Percentiles rank a stretch among this genome's conserved stretches.
These are phyloP conservation scores for Capsicum pubescens DNA, from an alignment of 257 asterid genomes.

Conservation along the genomic window DNA sequence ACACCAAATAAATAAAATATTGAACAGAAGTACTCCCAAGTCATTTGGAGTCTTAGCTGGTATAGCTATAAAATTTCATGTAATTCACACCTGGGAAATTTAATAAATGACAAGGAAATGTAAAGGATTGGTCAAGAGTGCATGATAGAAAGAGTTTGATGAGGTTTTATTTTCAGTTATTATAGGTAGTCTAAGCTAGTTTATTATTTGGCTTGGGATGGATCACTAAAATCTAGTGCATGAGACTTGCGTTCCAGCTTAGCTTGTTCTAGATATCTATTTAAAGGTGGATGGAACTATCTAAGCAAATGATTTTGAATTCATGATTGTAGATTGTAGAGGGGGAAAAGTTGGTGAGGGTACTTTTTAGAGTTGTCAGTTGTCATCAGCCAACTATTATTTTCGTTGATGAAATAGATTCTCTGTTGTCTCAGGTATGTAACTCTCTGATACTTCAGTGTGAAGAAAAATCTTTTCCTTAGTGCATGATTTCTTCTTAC, in stretches of 20 bases:
- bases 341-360: conserved; percentile 99
- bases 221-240: conserved; percentile 22
- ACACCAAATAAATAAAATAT: not conserved
- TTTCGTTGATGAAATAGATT: conserved; percentile 96
- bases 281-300: conserved; percentile 19
- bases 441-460: not conserved
- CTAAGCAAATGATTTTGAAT: conserved; percentile 24
- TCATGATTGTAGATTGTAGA: conserved; percentile 82
- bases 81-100: conserved; percentile 12
- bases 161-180: not conserved
- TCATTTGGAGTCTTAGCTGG: not conserved
- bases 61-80: conserved; percentile 6
- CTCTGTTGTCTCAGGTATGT: conserved; percentile 91
- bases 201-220: conserved; percentile 25
- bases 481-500: not conserved
- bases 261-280: not conserved
- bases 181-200: not conserved
- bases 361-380: conserved; percentile 97
- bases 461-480: not conserved
- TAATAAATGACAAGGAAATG: conserved; percentile 7
- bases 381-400: conserved; percentile 99
- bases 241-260: not conserved
- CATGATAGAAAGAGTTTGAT: conserved; percentile 18
- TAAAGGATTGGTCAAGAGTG: not conserved
- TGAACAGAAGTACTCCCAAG: not conserved